A percentile compares a stretch with the other conserved stretches of the same genome.
Evolutionary conservation across 352 stramenopile genomes (phyloP).

Genomic region (Salisapilia sapeloensis): DNA sequence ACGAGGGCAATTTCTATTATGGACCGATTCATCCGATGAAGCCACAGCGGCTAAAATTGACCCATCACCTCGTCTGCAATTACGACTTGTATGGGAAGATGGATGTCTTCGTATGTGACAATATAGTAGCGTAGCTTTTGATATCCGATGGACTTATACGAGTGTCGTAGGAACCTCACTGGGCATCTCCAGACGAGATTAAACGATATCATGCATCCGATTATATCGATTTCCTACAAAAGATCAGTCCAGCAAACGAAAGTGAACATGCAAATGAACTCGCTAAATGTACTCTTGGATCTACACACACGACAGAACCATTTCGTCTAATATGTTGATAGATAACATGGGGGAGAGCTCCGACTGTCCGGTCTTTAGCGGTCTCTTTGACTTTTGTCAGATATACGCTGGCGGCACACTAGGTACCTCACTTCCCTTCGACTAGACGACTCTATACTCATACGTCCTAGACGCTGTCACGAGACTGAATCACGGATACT

Average conservation of each 20-base stretch:
- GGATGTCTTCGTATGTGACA: constrained; percentile 91
- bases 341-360: constrained; percentile 75
- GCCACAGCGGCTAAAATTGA: constrained; percentile 92
- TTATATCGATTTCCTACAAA: constrained; percentile 96
- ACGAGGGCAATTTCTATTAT: constrained; percentile 97
- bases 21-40: constrained; percentile 95
- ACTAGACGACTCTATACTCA: too few relatives aligned
- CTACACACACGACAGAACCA: too few relatives aligned
- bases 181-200: constrained; percentile 85
- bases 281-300: constrained; percentile 35
- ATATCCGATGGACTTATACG: neutral
- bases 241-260: constrained; percentile 91
- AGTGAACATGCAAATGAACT: constrained; percentile 60
- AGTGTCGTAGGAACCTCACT: constrained; percentile 47
- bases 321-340: neutral
- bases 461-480: constrained; percentile 90
- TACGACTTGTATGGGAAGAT: constrained; percentile 99
- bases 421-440: constrained; percentile 13
- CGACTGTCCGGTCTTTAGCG: constrained; percentile 98
- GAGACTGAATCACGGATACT: constrained; percentile 90
- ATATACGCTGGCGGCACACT: constrained; percentile 94
- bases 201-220: constrained; percentile 94
- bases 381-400: constrained; percentile 97
- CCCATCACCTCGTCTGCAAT: constrained; percentile 96
- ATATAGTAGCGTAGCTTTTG: neutral